Base-by-base conservation (phyloP, 805 yeast genomes). In the Jamesozyma lodderae region DNA sequence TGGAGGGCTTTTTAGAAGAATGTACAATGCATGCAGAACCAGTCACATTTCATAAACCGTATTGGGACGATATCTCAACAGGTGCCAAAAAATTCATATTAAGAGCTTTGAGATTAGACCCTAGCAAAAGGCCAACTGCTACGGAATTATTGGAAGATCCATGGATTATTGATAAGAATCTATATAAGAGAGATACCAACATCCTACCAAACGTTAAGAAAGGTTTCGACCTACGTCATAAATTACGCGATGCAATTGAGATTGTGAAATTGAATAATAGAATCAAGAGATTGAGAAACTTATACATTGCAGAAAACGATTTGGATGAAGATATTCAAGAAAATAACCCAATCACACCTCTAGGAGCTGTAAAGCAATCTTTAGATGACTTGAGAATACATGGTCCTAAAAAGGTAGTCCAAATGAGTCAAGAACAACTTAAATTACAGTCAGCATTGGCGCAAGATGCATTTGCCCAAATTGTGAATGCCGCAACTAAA, bases 201-300 rank as follows among this genome's bases (percentile, higher is more conserved):
- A 73, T 90, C 65, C 72, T 86, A 60, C 94, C 95, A 18, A 72
- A 69, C 55, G 79, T 90, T 62, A 76, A 77, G 64, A 77, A 78
- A 54, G 85, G 84, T 31, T 83, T 86, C 70, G 77, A 80, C 55
- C 94, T 95, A 23, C 85, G 83, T 55, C 70, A 73, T 52, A 87
- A 82, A 61, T 79, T 92, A 66, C 77, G 79, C 52, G 83, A 81
- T 49, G 96, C 92, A 27, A 80, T 85, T 50, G 92, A 86, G 57
- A 68, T 85, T 54, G 88, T 90, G 37, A 77, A 77, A 50, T 73
- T 90, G 62, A 77, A 81, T 52, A 87, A 87, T 61, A 74, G 83
- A 57, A 77, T 90, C 58, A 68, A 73, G 52, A 78, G 79, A 48
- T 71, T 90, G 55, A 77, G 80, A 62, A 68, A 69, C 40, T 51